phyloP scores from a whole-genome alignment of 208 protist genomes.

The Lotmaria passim region DNA sequence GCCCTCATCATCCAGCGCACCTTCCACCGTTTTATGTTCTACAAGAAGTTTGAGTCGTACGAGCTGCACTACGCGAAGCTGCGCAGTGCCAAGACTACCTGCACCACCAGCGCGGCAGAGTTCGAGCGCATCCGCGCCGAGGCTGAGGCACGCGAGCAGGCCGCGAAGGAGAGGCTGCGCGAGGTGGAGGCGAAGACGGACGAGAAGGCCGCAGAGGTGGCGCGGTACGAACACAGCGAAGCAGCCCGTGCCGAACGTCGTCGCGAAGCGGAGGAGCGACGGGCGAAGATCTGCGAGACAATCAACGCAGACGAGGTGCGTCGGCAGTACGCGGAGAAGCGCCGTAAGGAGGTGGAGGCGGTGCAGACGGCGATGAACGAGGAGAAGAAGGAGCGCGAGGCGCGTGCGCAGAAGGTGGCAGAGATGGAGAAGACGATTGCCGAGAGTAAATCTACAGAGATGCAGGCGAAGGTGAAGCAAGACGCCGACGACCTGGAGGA shows the following conservation, averaged over 20 bases:
- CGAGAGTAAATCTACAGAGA: conserved; percentile 38
- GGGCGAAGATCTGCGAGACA: conserved; percentile 31
- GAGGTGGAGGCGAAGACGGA: conserved; percentile 28
- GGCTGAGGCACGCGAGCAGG: conserved; percentile 36
- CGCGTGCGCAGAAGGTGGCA: conserved; percentile 26
- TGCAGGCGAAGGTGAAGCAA: conserved; percentile 30
- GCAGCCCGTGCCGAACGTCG: conserved; percentile 30
- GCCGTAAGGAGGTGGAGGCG: conserved; percentile 21
- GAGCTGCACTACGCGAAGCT: conserved; percentile 50
- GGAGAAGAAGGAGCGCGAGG: conserved; percentile 26
- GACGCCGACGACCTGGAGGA: conserved; percentile 40
- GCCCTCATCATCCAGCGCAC: conserved; percentile 71
- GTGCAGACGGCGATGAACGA: conserved; percentile 22
- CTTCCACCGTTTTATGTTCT: conserved; percentile 45
- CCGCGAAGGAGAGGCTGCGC: conserved; percentile 32
- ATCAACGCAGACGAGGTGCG: conserved; percentile 44
- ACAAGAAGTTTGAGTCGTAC: conserved; percentile 47
- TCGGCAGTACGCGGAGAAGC: conserved; percentile 26
- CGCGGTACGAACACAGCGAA: conserved; percentile 24
- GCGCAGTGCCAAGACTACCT: conserved; percentile 16
- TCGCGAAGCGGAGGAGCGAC: conserved; percentile 38
- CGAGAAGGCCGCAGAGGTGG: conserved; percentile 29
- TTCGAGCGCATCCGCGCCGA: conserved; percentile 38
- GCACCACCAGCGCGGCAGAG: conserved; percentile 16
- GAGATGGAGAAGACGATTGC: conserved; percentile 52